Evolutionary conservation across 495 filamentous ascomycete species (phyloP).

Genomic region (Penicillium maclennaniae): DNA sequence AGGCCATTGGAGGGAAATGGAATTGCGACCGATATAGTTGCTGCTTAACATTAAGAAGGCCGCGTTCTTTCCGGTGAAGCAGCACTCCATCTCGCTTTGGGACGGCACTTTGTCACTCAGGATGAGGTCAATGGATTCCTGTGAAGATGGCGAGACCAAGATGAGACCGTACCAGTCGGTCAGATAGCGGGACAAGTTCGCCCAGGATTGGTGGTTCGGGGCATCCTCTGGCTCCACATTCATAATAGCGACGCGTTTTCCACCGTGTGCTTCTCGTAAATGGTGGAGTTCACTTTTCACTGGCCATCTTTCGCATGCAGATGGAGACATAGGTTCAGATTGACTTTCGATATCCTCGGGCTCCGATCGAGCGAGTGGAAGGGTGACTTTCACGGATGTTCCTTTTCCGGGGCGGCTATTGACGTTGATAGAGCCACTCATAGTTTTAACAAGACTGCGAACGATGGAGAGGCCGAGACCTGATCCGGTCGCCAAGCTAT

Average conservation of each 20-base stretch:
- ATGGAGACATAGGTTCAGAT: conserved; percentile 10
- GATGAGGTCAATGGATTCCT: conserved; percentile 27
- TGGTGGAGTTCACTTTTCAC: conserved; percentile 16
- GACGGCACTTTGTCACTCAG: conserved; percentile 30
- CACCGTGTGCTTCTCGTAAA: conserved; percentile 21
- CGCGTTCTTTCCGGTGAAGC: not conserved
- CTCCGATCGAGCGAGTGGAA: conserved; percentile 40
- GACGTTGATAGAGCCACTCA: conserved; percentile 52
- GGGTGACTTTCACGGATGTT: conserved; percentile 49
- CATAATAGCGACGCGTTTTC: conserved; percentile 31
- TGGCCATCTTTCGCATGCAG: not conserved
- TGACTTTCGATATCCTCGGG: conserved; percentile 18
- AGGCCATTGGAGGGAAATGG: not conserved
- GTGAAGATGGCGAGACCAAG: conserved; percentile 25
- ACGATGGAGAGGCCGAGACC: conserved; percentile 53
- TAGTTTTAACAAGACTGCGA: conserved; percentile 49
- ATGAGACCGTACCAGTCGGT: conserved; percentile 42
- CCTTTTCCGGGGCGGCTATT: conserved; percentile 47
- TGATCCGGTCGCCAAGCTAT: conserved; percentile 54
- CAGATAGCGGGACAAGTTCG: conserved; percentile 24
- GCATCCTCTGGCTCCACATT: conserved; percentile 23
- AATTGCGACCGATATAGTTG: conserved; percentile 20
- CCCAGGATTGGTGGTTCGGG: conserved; percentile 18
- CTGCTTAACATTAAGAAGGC: conserved; percentile 35
- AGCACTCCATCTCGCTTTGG: conserved; percentile 1